Percentiles rank a stretch among this genome's conserved stretches.
phyloP scores from a whole-genome alignment of 2,329 filamentous ascomycete genomes.

The Camptophora hylomeconis region DNA sequence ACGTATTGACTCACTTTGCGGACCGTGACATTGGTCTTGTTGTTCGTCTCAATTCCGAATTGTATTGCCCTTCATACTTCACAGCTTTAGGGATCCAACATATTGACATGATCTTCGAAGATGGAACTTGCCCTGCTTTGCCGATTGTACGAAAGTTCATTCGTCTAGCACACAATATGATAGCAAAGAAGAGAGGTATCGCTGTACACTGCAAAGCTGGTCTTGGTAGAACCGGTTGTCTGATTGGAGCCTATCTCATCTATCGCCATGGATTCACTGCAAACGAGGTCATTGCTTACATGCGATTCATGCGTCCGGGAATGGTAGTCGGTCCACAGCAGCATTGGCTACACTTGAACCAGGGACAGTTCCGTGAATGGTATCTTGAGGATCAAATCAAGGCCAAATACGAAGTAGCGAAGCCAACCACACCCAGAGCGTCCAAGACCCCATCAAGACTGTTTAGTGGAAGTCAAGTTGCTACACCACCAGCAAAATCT shows the following conservation, averaged over 20 bases:
- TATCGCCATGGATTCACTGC: slow-evolving; percentile 96
- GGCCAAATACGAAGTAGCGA: slow-evolving; percentile 59
- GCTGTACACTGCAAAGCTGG: slow-evolving; percentile 98
- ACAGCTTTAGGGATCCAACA: slow-evolving; percentile 89
- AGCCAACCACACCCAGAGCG: slow-evolving; percentile 43
- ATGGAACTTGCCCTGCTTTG: slow-evolving; percentile 86
- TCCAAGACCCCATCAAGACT: slow-evolving; percentile 43
- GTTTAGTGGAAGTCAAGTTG: slow-evolving; percentile 55
- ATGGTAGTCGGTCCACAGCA: slow-evolving; percentile 99
- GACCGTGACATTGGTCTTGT: slow-evolving; percentile 84
- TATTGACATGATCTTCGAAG: slow-evolving; percentile 98
- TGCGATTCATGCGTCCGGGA: slow-evolving; percentile 97
- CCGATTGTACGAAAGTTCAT: slow-evolving; percentile 90
- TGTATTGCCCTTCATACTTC: slow-evolving; percentile 96
- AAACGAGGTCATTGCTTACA: slow-evolving; percentile 93
- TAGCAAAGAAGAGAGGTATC: slow-evolving; percentile 83
- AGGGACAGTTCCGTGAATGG: slow-evolving; percentile 96
- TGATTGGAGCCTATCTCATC: slow-evolving; percentile 95
- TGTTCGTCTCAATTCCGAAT: slow-evolving; percentile 84
- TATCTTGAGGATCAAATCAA: slow-evolving; percentile 71
- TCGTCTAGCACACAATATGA: slow-evolving; percentile 85
- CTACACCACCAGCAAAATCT: slow-evolving; percentile 63
- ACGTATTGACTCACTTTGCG: slow-evolving; percentile 79
- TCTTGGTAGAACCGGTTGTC: slow-evolving; percentile 82
- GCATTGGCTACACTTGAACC: slow-evolving; percentile 97